Percentiles rank a stretch among this genome's conserved stretches.
Conservation (phyloP, 495 filamentous ascomycete genomes). For the Poronia punctata region DNA sequence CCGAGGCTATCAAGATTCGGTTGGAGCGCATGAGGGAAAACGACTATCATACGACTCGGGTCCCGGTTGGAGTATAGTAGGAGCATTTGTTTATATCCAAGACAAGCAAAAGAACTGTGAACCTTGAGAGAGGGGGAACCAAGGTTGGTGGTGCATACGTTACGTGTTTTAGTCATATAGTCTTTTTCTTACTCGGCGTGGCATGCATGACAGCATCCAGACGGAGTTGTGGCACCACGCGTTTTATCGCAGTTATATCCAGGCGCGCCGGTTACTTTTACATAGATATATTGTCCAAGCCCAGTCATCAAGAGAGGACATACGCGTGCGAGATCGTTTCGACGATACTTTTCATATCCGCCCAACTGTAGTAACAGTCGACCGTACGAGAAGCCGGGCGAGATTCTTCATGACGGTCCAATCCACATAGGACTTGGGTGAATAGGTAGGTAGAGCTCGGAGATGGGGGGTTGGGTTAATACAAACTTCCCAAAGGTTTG, state of each 20-base stretch:
- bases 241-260: conserved; percentile 23
- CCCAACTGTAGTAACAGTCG: too few relatives aligned
- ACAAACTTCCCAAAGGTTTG: too few relatives aligned
- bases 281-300: conserved; percentile 22
- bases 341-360: conserved; percentile 22
- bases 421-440: too few relatives aligned
- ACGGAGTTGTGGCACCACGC: conserved; percentile 8
- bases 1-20: conserved; percentile 76
- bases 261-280: conserved; percentile 23
- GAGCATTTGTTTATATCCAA: conserved; percentile 3
- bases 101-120: conserved; percentile 16
- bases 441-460: too few relatives aligned
- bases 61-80: conserved; percentile 14
- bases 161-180: conserved; percentile 5
- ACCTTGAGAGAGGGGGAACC: conserved; percentile 17
- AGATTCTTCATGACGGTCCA: too few relatives aligned
- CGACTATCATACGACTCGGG: conserved; percentile 19
- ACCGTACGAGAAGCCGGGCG: too few relatives aligned
- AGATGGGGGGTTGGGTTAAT: too few relatives aligned
- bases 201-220: conserved; percentile 5
- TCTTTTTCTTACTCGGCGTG: conserved; percentile 4
- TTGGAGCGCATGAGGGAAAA: conserved; percentile 40
- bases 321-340: conserved; percentile 21
- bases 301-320: conserved; percentile 15
- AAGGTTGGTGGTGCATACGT: conserved; percentile 12